A percentile compares a stretch with the other conserved stretches of the same genome.
phyloP scores from a whole-genome alignment of 305 asterid genomes.

The Fraxinus latifolia region DNA sequence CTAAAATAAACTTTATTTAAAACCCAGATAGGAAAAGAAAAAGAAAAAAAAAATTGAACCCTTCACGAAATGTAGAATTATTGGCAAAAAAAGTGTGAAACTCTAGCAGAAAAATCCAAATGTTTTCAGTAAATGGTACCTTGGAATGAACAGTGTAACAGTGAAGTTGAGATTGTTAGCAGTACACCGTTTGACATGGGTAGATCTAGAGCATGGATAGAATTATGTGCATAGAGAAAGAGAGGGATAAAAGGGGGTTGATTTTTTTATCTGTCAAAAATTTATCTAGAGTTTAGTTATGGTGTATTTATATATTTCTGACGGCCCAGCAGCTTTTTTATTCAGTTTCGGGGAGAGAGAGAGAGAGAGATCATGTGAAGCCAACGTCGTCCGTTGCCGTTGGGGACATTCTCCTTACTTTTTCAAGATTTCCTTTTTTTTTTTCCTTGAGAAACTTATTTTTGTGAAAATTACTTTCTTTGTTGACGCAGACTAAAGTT shows the following conservation, averaged over 20 bases:
- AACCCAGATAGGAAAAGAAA: background rate
- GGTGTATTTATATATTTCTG: conserved; percentile 31
- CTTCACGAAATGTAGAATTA: background rate
- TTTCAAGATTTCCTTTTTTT: background rate
- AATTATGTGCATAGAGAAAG: conserved; percentile 16
- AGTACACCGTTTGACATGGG: conserved; percentile 34
- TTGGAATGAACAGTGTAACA: conserved; percentile 28
- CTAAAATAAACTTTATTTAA: background rate
- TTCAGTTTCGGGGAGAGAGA: conserved; percentile 20
- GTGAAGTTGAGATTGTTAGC: conserved; percentile 24
- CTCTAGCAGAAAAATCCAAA: conserved; percentile 24
- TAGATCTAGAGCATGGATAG: conserved; percentile 76
- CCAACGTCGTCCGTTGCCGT: conserved; percentile 32
- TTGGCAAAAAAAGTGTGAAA: conserved; percentile 12
- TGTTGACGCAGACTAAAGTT: background rate
- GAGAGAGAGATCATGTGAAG: conserved; percentile 3
- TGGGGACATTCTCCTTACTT: conserved; percentile 40
- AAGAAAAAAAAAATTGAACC: background rate
- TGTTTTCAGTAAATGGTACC: conserved; percentile 27
- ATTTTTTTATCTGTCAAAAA: conserved; percentile 25
- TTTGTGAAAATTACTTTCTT: background rate
- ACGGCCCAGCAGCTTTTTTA: conserved; percentile 39
- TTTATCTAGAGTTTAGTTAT: conserved; percentile 20
- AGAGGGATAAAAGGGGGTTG: conserved; percentile 22
- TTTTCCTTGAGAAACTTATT: background rate